Evolutionary conservation across 2,329 filamentous ascomycete genomes (phyloP), one percentile per base, ranked within the genome.

Genomic region (Calcarisporium arbuscula): DNA sequence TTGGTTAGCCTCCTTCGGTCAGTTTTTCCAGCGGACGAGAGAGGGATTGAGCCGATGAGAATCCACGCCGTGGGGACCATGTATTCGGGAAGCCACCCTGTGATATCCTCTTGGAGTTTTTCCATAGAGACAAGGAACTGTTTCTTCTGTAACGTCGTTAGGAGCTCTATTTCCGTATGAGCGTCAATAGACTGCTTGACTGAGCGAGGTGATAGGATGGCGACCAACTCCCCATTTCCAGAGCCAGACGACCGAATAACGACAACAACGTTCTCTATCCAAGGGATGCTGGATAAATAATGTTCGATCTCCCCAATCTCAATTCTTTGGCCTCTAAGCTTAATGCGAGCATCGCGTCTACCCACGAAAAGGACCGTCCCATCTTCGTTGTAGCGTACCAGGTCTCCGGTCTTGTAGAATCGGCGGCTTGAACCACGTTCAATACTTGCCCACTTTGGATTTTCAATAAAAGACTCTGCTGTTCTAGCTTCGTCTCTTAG

Each of bases 341-440:
- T 77, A 30, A 76, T 62, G 46, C 76, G 72, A 0, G 62, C 62
- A 42, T 77, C 72, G 42, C 70, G 71, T 18, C 72, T 58, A 30
- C 70, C 70, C 30, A 68, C 48, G 32, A 62, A 68, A 1, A 58
- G 42, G 9, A 69, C 46, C 26, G 48, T 45, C 3, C 60, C 58
- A 32, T 65, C 56, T 1, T 49, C 48, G 25, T 59, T 47, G 19
- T 65, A 64, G 30, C 49, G 50, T 6, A 51, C 65, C 11, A 69
- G 52, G 40, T 70, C 65, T 10, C 65, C 66, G 4, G 65, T 67
- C 35, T 60, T 61, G 43, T 68, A 69, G 8, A 60, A 38, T 25
- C 22, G 22, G 10, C 22, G 22, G 22, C 22, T 9, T 25, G 10
- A 10, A 9, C 22, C 22, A 25, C 22, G 10, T 9, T 25, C 22